Percentiles rank a stretch among this genome's conserved stretches.
Evolutionary conservation across 306 rosid genomes (phyloP).

Genomic region (Erythrophleum fordii): DNA sequence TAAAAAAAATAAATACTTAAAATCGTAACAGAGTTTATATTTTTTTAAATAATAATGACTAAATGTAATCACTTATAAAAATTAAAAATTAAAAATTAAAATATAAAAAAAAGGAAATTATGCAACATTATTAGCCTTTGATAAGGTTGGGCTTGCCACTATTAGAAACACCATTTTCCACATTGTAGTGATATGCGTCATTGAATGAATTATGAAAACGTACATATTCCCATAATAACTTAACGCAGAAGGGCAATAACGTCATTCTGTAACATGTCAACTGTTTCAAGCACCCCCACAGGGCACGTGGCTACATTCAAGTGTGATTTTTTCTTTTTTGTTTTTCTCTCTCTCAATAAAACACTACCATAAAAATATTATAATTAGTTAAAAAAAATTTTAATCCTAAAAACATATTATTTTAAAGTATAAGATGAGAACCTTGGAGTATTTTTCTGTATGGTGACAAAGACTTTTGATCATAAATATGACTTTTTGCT

Average conservation of each 20-base stretch:
- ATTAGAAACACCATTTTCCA: conserved; percentile 8
- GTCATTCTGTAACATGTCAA: conserved; percentile 27
- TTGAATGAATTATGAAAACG: conserved; percentile 9
- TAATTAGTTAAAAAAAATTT: too few relatives aligned
- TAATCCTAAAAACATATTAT: background rate
- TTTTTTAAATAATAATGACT: too few relatives aligned
- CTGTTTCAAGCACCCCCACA: conserved; percentile 44
- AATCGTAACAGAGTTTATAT: too few relatives aligned
- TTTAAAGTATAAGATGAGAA: background rate
- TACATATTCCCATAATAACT: background rate
- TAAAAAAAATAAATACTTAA: too few relatives aligned
- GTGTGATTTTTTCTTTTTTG: background rate
- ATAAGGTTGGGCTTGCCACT: conserved; percentile 53
- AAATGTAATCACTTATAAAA: background rate
- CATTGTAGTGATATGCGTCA: conserved; percentile 28
- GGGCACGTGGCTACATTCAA: conserved; percentile 46
- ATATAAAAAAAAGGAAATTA: background rate
- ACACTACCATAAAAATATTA: too few relatives aligned
- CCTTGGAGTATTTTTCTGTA: background rate
- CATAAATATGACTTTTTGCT: background rate
- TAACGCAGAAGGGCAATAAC: background rate
- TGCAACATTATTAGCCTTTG: background rate
- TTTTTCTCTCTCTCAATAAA: background rate
- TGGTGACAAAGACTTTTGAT: too few relatives aligned
- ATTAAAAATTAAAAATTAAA: background rate